Evolutionary conservation across 2,329 filamentous ascomycete genomes (phyloP), one percentile per base, ranked within the genome.

Genomic region (Xylariaceae sp.): DNA sequence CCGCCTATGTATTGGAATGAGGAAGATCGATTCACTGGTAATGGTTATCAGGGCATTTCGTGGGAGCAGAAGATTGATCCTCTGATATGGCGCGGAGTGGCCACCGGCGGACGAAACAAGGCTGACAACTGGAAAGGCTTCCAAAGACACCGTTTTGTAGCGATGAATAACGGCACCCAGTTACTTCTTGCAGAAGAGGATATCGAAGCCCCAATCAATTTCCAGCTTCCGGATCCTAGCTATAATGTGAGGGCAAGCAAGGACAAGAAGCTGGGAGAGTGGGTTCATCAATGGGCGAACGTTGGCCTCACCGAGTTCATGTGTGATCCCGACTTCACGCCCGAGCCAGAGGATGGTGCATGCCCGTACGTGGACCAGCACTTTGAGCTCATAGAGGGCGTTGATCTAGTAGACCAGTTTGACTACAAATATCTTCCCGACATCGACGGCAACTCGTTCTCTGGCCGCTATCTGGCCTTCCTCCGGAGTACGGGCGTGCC

Each of bases 371-470:
- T 72, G 0, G 65, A 67, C 33, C 64, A 68, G 11, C 67, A 76
- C 50, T 80, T 71, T 49, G 52, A 66, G 14, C 52, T 69, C 5
- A 55, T 63, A 0, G 50, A 65, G 6, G 68, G 70, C 10, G 55
- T 74, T 40, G 63, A 65, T 34, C 65, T 82, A 52, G 60, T 67
- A 3, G 27, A 78, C 44, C 79, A 83, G 63, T 83, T 82, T 59
- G 55, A 65, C 49, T 70, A 73, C 67, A 91, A 89, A 61, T 87
- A 80, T 59, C 71, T 92, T 2, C 80, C 85, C 0, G 88, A 93
- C 61, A 77, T 92, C 45, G 88, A 92, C 63, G 88, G 87, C 22
- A 83, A 86, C 66, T 80, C 76, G 2, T 86, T 85, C 58, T 84
- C 79, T 21, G 84, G 83, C 1, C 77, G 84, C 5, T 88, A 83